Evolutionary conservation across 202 grass and related monocot species (phyloP).

Genomic region (Saccharum hybrid): DNA sequence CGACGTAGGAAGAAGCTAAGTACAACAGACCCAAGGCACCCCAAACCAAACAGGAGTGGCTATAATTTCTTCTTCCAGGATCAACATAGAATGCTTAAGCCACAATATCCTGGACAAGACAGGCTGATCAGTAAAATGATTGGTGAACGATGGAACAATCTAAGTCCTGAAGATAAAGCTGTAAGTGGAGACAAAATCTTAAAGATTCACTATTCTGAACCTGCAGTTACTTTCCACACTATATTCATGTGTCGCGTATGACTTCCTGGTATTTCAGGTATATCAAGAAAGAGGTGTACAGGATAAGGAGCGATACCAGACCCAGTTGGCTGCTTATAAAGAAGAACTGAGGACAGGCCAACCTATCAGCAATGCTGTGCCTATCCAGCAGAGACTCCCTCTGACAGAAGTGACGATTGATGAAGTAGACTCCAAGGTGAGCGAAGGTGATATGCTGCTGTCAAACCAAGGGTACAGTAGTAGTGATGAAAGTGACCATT

Average conservation of each 20-base stretch:
- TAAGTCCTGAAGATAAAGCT: slow-evolving; percentile 82
- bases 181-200: slow-evolving; percentile 63
- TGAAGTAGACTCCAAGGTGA: slow-evolving; percentile 54
- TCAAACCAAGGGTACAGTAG: slow-evolving; percentile 58
- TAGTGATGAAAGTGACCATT: slow-evolving; percentile 44
- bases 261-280: slow-evolving; percentile 52
- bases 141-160: slow-evolving; percentile 77
- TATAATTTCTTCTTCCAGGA: slow-evolving; percentile 99
- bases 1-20: slow-evolving; percentile 74
- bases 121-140: slow-evolving; percentile 91
- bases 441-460: slow-evolving; percentile 54
- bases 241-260: slow-evolving; percentile 29
- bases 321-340: slow-evolving; percentile 69
- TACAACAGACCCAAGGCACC: slow-evolving; percentile 81
- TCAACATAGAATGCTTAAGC: slow-evolving; percentile 87
- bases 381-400: slow-evolving; percentile 70
- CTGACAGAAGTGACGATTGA: slow-evolving; percentile 57
- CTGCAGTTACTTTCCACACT: slow-evolving; percentile 1
- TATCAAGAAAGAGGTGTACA: slow-evolving; percentile 81
- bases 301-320: slow-evolving; percentile 81
- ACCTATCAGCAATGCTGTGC: slow-evolving; percentile 56
- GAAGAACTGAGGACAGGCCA: slow-evolving; percentile 60
- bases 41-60: slow-evolving; percentile 91
- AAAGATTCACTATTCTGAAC: slow-evolving; percentile 35
- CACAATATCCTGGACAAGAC: slow-evolving; percentile 71